Conservation (phyloP, 371 early-diverging fungal genomes). For the Smittium culicis region DNA sequence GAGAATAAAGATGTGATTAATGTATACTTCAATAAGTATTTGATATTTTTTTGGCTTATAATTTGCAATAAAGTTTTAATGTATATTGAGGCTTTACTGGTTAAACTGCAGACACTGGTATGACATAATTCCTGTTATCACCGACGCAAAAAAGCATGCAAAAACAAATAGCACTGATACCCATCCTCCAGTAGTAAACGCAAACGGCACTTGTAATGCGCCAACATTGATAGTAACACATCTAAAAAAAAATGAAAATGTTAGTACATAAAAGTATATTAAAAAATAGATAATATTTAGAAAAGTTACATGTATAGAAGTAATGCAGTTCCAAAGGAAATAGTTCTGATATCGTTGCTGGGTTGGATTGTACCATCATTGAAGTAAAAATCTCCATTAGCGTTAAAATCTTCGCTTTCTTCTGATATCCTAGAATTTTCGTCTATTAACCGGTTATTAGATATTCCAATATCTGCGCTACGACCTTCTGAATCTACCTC, state of each 20-base stretch:
- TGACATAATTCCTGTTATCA: slow-evolving; percentile 7
- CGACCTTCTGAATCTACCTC: neutral
- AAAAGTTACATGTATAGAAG: slow-evolving; percentile 8
- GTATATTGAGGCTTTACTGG: slow-evolving; percentile 1
- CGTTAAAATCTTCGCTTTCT: slow-evolving; percentile 7
- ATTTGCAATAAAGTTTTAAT: neutral
- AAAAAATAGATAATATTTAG: neutral
- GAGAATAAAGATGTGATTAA: neutral
- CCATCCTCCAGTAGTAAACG: slow-evolving; percentile 9
- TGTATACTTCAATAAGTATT: no score
- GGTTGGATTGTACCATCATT: slow-evolving; percentile 2
- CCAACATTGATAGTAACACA: slow-evolving; percentile 6
- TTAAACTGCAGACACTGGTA: slow-evolving; percentile 9
- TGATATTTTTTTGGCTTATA: neutral
- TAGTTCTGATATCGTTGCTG: neutral
- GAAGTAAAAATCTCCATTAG: slow-evolving; percentile 1
- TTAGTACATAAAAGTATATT: neutral
- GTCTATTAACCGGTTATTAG: neutral
- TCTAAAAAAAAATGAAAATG: slow-evolving; percentile 2
- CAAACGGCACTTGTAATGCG: slow-evolving; percentile 8
- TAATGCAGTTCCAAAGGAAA: neutral
- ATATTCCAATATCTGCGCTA: neutral
- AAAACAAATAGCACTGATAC: neutral
- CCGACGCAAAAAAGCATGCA: neutral
- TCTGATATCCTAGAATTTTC: neutral